These are phyloP conservation scores for Cladosporium halotolerans DNA, from an alignment of 2,329 filamentous ascomycete genomes.

Conservation along the genomic window DNA sequence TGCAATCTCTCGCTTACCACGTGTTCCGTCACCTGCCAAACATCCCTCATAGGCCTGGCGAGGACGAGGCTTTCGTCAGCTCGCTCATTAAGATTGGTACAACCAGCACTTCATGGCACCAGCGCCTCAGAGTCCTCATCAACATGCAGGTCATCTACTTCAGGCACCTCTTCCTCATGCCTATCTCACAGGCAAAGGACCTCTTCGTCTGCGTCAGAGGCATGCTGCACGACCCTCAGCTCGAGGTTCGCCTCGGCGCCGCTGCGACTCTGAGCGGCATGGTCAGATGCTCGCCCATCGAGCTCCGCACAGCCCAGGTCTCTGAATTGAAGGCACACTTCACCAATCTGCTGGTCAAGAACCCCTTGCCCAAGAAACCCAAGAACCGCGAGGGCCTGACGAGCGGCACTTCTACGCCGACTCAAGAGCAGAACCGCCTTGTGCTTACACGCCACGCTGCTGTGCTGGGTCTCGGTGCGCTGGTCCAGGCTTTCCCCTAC, in stretches of 20 bases:
- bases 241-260: constrained; percentile 91
- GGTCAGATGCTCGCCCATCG: constrained; percentile 87
- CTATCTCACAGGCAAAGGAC: constrained; percentile 64
- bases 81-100: constrained; percentile 83
- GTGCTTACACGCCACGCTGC: constrained; percentile 81
- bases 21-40: constrained; percentile 96
- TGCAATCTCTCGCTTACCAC: constrained; percentile 90
- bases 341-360: constrained; percentile 67
- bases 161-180: constrained; percentile 84
- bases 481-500: constrained; percentile 95
- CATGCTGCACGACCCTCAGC: constrained; percentile 87
- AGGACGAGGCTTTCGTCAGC: constrained; percentile 77
- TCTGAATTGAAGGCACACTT: constrained; percentile 70
- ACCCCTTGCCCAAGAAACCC: constrained; percentile 73
- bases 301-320: constrained; percentile 73
- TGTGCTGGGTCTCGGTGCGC: constrained; percentile 79
- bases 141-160: constrained; percentile 99
- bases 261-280: constrained; percentile 90
- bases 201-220: constrained; percentile 90
- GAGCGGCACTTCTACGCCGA: constrained; percentile 56
- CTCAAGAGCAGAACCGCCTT: constrained; percentile 66
- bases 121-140: constrained; percentile 86
- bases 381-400: constrained; percentile 31
- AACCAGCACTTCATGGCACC: constrained; percentile 83
- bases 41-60: constrained; percentile 80